These are phyloP conservation scores for Coemansia sp. DNA, from an alignment of 371 early-diverging fungal genomes.

Conservation along the genomic window DNA sequence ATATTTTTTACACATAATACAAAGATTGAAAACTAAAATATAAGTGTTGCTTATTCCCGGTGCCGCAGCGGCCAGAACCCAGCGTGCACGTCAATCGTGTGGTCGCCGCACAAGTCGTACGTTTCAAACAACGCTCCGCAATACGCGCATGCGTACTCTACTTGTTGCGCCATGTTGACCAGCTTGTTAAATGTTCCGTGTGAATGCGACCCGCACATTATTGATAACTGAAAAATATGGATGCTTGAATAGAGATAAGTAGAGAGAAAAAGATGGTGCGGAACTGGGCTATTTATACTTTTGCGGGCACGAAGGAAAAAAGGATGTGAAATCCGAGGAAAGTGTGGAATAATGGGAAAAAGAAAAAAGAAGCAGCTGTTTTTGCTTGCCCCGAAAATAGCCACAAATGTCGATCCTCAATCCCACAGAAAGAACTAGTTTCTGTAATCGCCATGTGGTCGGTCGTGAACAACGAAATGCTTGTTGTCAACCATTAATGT, in stretches of 20 bases:
- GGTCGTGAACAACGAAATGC: too few relatives aligned
- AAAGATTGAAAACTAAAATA: not conserved
- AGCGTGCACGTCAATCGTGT: slow-evolving; percentile 13
- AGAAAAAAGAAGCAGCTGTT: not conserved
- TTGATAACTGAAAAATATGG: not conserved
- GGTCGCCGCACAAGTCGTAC: slow-evolving; percentile 10
- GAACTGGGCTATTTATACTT: not conserved
- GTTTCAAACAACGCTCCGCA: slow-evolving; percentile 6
- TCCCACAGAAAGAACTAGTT: too few relatives aligned
- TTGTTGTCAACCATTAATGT: too few relatives aligned
- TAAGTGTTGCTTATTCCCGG: not conserved
- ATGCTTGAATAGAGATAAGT: not conserved
- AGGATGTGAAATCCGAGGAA: not conserved
- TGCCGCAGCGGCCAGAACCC: slow-evolving; percentile 10
- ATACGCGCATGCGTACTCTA: slow-evolving; percentile 7
- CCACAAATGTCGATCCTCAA: too few relatives aligned
- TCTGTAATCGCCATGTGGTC: too few relatives aligned
- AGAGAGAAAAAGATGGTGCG: not conserved
- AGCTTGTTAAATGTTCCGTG: not conserved
- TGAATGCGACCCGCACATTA: slow-evolving; percentile 7
- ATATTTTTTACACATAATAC: not conserved
- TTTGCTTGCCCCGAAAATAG: not conserved
- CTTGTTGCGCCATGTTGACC: slow-evolving; percentile 6
- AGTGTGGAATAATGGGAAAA: too few relatives aligned
- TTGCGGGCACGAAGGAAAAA: not conserved